These are phyloP conservation scores for Polyporus tsugae DNA, from an alignment of 1,284 basidiomycete species.

Conservation along the genomic window DNA sequence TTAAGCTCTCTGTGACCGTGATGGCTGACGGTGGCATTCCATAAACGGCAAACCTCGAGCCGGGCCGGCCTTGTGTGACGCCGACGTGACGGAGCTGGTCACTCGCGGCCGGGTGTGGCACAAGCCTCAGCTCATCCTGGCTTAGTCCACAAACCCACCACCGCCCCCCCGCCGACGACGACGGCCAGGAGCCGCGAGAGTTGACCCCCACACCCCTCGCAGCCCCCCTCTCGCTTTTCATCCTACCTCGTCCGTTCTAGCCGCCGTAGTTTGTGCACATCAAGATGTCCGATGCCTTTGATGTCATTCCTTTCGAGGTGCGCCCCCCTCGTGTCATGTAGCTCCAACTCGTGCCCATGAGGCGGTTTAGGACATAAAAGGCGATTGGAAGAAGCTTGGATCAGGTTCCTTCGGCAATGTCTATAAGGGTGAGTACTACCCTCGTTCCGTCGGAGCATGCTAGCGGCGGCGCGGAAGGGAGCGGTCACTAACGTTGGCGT, in stretches of 20 bases:
- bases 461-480: background rate
- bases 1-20: background rate
- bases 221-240: background rate
- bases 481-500: constrained; percentile 13
- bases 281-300: constrained; percentile 70
- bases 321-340: constrained; percentile 35
- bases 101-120: constrained; percentile 25
- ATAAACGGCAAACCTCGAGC: background rate
- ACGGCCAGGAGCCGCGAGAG: constrained; percentile 26
- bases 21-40: constrained; percentile 6
- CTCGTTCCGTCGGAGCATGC: background rate
- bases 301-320: constrained; percentile 84
- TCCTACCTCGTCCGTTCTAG: background rate
- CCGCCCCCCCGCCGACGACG: constrained; percentile 22
- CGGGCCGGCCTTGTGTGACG: constrained; percentile 20
- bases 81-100: constrained; percentile 19
- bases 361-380: constrained; percentile 79
- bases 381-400: constrained; percentile 88
- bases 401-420: constrained; percentile 94
- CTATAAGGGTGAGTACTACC: constrained; percentile 71
- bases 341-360: constrained; percentile 22
- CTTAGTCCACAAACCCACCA: constrained; percentile 25
- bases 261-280: constrained; percentile 8
- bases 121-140: constrained; percentile 13
- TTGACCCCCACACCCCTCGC: background rate